These are phyloP conservation scores for Amanita muscaria DNA, from an alignment of 768 basidiomycete genomes.

Conservation along the genomic window DNA sequence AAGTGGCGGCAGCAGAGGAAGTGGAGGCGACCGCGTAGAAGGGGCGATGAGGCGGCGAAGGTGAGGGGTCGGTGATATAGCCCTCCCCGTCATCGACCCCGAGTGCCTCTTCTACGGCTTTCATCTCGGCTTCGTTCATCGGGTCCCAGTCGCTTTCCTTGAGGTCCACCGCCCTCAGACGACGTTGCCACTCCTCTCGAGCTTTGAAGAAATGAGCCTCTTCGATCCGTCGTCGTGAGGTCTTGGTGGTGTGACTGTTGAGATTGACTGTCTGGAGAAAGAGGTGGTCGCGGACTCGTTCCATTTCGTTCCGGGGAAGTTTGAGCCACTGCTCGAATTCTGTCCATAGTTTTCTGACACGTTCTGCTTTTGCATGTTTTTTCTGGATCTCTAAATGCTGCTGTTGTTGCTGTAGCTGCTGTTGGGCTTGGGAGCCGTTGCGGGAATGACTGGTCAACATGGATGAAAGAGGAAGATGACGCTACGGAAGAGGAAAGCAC, in stretches of 20 bases:
- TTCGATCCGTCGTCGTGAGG: conserved; percentile 20
- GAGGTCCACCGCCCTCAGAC: conserved; percentile 26
- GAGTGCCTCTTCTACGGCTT: conserved; percentile 26
- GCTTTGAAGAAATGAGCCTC: conserved; percentile 25
- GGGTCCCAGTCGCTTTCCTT: conserved; percentile 36
- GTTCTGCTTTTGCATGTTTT: conserved; percentile 10
- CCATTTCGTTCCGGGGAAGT: conserved; percentile 20
- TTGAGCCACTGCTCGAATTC: conserved; percentile 27
- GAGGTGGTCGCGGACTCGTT: conserved; percentile 19
- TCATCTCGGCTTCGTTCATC: conserved; percentile 30
- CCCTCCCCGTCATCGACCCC: conserved; percentile 28
- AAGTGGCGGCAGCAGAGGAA: conserved; percentile 8
- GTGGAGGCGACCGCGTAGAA: not conserved
- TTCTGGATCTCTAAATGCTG: conserved; percentile 9
- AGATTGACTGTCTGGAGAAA: conserved; percentile 15
- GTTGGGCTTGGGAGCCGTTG: conserved; percentile 13
- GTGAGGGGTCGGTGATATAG: conserved; percentile 13
- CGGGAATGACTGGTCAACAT: conserved; percentile 13
- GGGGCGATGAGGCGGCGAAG: conserved; percentile 6
- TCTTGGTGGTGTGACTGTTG: conserved; percentile 22
- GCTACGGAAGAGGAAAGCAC: conserved; percentile 21
- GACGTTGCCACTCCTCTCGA: conserved; percentile 33
- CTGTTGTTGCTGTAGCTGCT: conserved; percentile 13
- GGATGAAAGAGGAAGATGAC: conserved; percentile 12
- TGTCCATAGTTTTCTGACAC: conserved; percentile 26